Percentiles rank a stretch among this genome's conserved stretches.
Evolutionary conservation across 1,139 yeast genomes (phyloP).

Genomic region (Suhomyces bolitotheri): DNA sequence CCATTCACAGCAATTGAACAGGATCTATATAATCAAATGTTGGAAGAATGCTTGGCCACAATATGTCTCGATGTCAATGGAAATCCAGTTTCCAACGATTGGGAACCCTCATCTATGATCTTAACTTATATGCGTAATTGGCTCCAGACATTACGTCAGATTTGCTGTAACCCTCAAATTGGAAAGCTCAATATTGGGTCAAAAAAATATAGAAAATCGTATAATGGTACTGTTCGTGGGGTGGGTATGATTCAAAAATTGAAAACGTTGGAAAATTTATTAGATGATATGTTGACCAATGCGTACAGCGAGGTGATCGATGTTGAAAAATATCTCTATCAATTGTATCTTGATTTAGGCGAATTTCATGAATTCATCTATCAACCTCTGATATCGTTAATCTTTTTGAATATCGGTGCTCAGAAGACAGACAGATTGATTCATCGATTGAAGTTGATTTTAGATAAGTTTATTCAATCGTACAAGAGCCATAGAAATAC

Average conservation of each 20-base stretch:
- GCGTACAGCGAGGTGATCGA: constrained; percentile 52
- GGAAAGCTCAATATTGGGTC: constrained; percentile 43
- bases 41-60: constrained; percentile 60
- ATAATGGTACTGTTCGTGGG: constrained; percentile 12
- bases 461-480: constrained; percentile 18
- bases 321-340: constrained; percentile 50
- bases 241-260: constrained; percentile 33
- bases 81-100: constrained; percentile 49
- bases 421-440: constrained; percentile 35
- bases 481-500: constrained; percentile 14
- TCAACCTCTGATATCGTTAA: constrained; percentile 51
- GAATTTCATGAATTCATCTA: constrained; percentile 59
- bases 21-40: constrained; percentile 70
- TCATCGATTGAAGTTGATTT: constrained; percentile 22
- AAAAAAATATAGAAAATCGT: constrained; percentile 28
- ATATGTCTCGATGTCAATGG: constrained; percentile 64
- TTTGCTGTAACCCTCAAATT: constrained; percentile 81
- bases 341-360: constrained; percentile 53
- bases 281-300: constrained; percentile 59
- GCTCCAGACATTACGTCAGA: constrained; percentile 68
- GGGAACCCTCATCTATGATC: constrained; percentile 49
- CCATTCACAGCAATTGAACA: constrained; percentile 83
- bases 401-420: constrained; percentile 41
- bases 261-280: constrained; percentile 67
- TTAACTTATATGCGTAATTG: constrained; percentile 57